Percentiles rank a stretch among this genome's conserved stretches.
phyloP scores from a whole-genome alignment of 345 rosid genomes.

The Nephelium lappaceum region DNA sequence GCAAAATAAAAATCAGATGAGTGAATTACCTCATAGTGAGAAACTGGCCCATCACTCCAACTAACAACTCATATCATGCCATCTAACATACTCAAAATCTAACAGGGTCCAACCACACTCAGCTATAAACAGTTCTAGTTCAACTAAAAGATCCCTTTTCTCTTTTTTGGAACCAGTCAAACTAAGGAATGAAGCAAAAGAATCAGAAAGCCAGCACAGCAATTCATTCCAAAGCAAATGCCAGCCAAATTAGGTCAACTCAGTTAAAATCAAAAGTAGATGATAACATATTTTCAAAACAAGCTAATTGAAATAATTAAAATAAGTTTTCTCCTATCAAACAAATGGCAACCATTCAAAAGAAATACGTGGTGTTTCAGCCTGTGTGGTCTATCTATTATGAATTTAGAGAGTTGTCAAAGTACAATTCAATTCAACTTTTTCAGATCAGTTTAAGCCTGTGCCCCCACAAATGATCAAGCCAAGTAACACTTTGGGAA shows the following conservation, averaged over 20 bases:
- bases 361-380: neutral
- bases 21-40: neutral
- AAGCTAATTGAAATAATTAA: neutral
- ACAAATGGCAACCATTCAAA: neutral
- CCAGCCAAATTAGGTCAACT: neutral
- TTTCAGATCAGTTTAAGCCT: neutral
- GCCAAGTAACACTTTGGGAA: neutral
- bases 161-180: neutral
- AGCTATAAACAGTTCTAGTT: too few relatives aligned
- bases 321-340: neutral
- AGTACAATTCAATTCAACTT: neutral
- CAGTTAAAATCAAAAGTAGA: neutral
- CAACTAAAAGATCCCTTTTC: too few relatives aligned
- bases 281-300: neutral
- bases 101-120: neutral
- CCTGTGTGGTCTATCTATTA: neutral
- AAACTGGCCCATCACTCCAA: neutral
- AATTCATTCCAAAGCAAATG: neutral
- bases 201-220: slow-evolving; percentile 4
- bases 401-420: neutral
- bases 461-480: neutral
- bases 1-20: neutral
- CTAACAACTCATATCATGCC: neutral
- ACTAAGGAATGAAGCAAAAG: neutral
- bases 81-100: neutral